These are phyloP conservation scores for Kodamaea alishanica DNA, from an alignment of 1,139 yeast genomes.

Conservation along the genomic window DNA sequence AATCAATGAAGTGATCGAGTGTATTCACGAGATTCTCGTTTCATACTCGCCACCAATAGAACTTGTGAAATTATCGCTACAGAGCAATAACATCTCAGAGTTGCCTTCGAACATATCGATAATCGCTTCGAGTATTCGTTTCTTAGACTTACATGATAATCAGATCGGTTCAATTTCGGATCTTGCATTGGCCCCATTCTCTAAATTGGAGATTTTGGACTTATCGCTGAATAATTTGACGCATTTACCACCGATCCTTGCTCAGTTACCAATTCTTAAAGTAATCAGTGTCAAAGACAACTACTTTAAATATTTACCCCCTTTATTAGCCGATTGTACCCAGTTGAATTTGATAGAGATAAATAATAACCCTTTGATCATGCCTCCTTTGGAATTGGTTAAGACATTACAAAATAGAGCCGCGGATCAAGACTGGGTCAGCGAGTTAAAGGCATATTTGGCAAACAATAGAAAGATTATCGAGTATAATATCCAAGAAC, in stretches of 20 bases:
- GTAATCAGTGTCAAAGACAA: slow-evolving; percentile 66
- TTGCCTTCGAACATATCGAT: slow-evolving; percentile 48
- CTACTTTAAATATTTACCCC: slow-evolving; percentile 54
- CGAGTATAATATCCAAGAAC: slow-evolving; percentile 16
- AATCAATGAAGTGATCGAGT: slow-evolving; percentile 14
- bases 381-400: slow-evolving; percentile 45
- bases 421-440: slow-evolving; percentile 53
- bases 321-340: slow-evolving; percentile 49
- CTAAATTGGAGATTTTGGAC: slow-evolving; percentile 61
- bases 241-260: slow-evolving; percentile 35
- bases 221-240: slow-evolving; percentile 54
- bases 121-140: slow-evolving; percentile 47
- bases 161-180: slow-evolving; percentile 51
- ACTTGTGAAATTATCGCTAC: slow-evolving; percentile 52
- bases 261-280: slow-evolving; percentile 42
- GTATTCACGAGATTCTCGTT: slow-evolving; percentile 15
- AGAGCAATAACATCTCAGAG: slow-evolving; percentile 45
- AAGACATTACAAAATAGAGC: slow-evolving; percentile 34
- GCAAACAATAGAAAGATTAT: slow-evolving; percentile 26
- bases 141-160: slow-evolving; percentile 67
- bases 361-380: slow-evolving; percentile 60
- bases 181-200: slow-evolving; percentile 28
- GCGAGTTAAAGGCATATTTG: slow-evolving; percentile 45
- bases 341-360: slow-evolving; percentile 63
- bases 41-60: slow-evolving; percentile 28